A percentile compares a stretch with the other conserved stretches of the same genome.
phyloP scores from a whole-genome alignment of 1,284 basidiomycete species.

The Moesziomyces sp. region DNA sequence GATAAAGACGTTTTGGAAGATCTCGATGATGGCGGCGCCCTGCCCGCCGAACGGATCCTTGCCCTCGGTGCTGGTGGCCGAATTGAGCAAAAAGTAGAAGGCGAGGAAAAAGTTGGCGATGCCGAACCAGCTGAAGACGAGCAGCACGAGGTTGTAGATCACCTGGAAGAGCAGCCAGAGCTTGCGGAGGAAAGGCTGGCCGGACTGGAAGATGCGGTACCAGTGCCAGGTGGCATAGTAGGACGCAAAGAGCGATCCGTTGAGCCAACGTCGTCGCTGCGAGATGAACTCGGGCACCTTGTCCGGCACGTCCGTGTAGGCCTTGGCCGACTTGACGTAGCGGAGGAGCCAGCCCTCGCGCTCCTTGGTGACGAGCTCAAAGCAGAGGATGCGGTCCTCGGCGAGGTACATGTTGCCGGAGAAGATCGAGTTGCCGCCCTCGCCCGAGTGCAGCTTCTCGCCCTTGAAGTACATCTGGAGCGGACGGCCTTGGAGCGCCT shows the following conservation, averaged over 20 bases:
- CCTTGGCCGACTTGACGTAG: slow-evolving; percentile 65
- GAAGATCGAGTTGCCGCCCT: slow-evolving; percentile 59
- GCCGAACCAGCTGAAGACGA: slow-evolving; percentile 64
- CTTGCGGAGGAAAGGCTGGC: slow-evolving; percentile 59
- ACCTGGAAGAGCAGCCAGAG: slow-evolving; percentile 61
- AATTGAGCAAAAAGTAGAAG: slow-evolving; percentile 59
- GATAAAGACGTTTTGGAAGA: slow-evolving; percentile 62
- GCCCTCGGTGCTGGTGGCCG: slow-evolving; percentile 29
- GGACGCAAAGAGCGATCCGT: slow-evolving; percentile 62
- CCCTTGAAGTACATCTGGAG: slow-evolving; percentile 94
- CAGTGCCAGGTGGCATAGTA: slow-evolving; percentile 64
- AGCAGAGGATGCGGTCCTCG: slow-evolving; percentile 65
- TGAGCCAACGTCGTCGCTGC: slow-evolving; percentile 64
- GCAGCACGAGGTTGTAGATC: slow-evolving; percentile 59
- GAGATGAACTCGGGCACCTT: slow-evolving; percentile 62
- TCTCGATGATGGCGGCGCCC: slow-evolving; percentile 57
- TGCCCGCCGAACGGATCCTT: slow-evolving; percentile 47
- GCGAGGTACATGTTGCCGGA: slow-evolving; percentile 65
- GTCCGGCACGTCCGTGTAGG: slow-evolving; percentile 65
- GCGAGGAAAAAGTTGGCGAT: slow-evolving; percentile 61
- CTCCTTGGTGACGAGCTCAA: slow-evolving; percentile 68
- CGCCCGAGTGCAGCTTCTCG: slow-evolving; percentile 73
- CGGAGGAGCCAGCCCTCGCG: slow-evolving; percentile 60
- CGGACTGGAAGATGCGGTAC: slow-evolving; percentile 61
- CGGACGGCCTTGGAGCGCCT: slow-evolving; percentile 84